Conservation (phyloP, 345 rosid genomes). For the Eucalyptus albens region DNA sequence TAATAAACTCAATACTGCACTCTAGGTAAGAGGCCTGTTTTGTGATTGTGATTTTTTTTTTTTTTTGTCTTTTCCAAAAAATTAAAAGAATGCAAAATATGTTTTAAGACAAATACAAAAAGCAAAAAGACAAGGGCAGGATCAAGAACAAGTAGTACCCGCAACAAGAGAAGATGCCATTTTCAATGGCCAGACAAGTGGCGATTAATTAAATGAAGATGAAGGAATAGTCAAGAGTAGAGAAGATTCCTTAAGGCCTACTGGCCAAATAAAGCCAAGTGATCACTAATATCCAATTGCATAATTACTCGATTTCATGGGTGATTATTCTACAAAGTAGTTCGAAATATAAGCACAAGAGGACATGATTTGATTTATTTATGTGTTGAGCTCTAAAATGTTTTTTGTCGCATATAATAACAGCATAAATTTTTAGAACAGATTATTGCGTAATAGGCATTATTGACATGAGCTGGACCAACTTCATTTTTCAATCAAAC, state of each 20-base stretch:
- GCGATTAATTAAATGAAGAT: neutral
- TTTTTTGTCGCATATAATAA: too few relatives aligned
- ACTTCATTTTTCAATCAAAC: neutral
- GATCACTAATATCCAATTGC: neutral
- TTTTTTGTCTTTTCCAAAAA: too few relatives aligned
- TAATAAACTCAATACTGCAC: too few relatives aligned
- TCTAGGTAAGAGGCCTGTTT: too few relatives aligned
- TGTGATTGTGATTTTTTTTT: too few relatives aligned
- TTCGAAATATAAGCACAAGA: neutral
- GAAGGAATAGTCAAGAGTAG: neutral
- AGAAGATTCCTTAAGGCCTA: neutral
- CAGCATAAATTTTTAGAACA: neutral
- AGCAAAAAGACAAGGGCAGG: too few relatives aligned
- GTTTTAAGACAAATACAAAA: too few relatives aligned
- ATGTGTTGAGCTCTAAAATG: neutral
- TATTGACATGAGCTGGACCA: neutral
- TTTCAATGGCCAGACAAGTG: neutral
- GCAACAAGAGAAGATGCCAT: neutral
- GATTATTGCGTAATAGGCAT: neutral
- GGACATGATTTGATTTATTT: too few relatives aligned
- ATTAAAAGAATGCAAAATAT: too few relatives aligned
- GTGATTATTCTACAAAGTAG: neutral
- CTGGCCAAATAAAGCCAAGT: neutral
- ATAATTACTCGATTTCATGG: neutral
- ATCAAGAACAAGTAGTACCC: too few relatives aligned